phyloP scores from a whole-genome alignment of 495 filamentous ascomycete genomes.

The Tuber aestivum region DNA sequence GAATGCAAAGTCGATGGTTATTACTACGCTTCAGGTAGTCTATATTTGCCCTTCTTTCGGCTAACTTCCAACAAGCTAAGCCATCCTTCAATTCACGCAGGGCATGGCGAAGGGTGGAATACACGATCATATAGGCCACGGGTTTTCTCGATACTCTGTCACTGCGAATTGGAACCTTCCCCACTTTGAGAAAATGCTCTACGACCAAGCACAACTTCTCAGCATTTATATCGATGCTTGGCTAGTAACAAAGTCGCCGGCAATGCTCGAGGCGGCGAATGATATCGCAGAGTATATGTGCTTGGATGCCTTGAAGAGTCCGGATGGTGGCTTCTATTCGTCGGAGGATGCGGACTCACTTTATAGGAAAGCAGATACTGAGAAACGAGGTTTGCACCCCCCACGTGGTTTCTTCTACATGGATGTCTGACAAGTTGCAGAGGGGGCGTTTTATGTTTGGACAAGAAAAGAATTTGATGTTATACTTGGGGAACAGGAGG shows the following conservation, averaged over 20 bases:
- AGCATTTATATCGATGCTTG: conserved; percentile 85
- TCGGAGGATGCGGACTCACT: conserved; percentile 91
- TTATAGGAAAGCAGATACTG: conserved; percentile 63
- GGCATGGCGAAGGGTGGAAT: conserved; percentile 82
- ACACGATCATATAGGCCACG: conserved; percentile 85
- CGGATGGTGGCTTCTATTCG: conserved; percentile 73
- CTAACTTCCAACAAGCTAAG: conserved; percentile 33
- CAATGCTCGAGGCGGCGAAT: conserved; percentile 72
- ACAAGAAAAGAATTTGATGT: conserved; percentile 78
- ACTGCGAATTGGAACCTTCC: conserved; percentile 87
- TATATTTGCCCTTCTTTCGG: background rate
- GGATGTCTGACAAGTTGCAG: conserved; percentile 41
- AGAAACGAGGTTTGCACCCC: conserved; percentile 55
- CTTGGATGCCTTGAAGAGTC: conserved; percentile 58
- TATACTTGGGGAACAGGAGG: conserved; percentile 65
- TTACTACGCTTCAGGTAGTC: conserved; percentile 59
- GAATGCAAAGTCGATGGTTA: conserved; percentile 71
- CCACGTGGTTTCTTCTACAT: background rate
- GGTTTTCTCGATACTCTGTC: conserved; percentile 84
- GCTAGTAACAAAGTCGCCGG: conserved; percentile 60
- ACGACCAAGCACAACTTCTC: conserved; percentile 85
- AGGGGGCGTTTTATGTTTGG: conserved; percentile 96
- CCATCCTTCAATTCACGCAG: conserved; percentile 8
- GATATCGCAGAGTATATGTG: conserved; percentile 81
- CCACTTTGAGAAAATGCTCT: conserved; percentile 98